Percentiles rank a stretch among this genome's conserved stretches.
Evolutionary conservation across 2,329 filamentous ascomycete genomes (phyloP).

Genomic region (Fonsecaea pedrosoi): DNA sequence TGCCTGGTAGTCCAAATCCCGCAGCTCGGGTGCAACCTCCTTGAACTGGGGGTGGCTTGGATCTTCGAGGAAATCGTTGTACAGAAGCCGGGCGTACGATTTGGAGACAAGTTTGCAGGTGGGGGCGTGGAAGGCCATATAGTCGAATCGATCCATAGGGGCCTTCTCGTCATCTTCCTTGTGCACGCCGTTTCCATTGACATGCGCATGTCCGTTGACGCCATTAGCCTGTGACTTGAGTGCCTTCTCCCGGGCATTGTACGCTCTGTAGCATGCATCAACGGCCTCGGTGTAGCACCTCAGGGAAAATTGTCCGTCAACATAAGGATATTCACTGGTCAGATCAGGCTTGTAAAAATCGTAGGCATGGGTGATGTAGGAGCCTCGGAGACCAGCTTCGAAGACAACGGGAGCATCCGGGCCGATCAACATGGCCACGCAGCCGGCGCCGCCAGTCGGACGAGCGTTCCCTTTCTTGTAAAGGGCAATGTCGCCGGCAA

Average conservation of each 20-base stretch:
- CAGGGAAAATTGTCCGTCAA: conserved; percentile 82
- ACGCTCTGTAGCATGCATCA: conserved; percentile 80
- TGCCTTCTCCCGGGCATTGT: conserved; percentile 73
- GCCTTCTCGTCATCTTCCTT: conserved; percentile 61
- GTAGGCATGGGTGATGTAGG: conserved; percentile 83
- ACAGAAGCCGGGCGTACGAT: conserved; percentile 81
- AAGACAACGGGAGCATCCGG: conserved; percentile 77
- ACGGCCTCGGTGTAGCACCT: conserved; percentile 82
- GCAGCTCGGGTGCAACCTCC: conserved; percentile 76
- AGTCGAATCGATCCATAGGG: conserved; percentile 79
- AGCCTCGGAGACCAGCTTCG: conserved; percentile 79
- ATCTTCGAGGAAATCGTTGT: conserved; percentile 82
- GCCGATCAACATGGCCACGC: conserved; percentile 78
- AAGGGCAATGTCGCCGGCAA: conserved; percentile 82
- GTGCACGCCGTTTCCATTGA: conserved; percentile 58
- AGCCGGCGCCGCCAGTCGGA: conserved; percentile 80
- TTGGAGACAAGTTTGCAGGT: conserved; percentile 89
- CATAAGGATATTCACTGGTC: conserved; percentile 84
- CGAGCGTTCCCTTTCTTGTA: conserved; percentile 84
- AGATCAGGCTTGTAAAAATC: conserved; percentile 92
- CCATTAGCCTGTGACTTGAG: conserved; percentile 55
- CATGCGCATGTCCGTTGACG: conserved; percentile 35
- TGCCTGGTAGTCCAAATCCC: conserved; percentile 78
- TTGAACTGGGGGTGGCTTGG: conserved; percentile 71
- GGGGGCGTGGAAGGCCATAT: conserved; percentile 81